Evolutionary conservation across 108 stramenopile species (phyloP).

Genomic region (Schizochytrium sp.): DNA sequence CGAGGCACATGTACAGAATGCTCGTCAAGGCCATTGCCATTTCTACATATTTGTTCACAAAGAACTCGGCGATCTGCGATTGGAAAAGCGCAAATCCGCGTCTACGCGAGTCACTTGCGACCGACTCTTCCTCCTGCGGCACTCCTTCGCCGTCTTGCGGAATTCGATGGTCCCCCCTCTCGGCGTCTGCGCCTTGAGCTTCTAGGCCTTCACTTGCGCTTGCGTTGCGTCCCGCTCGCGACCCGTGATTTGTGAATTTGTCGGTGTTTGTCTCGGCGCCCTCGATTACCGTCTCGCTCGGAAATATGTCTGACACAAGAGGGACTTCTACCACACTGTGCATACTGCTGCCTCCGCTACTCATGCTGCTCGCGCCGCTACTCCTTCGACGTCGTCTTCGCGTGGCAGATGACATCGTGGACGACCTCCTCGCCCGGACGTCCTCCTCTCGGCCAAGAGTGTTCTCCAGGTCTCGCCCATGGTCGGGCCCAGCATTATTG

Average conservation of each 20-base stretch:
- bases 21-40: not conserved
- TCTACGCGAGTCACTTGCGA: not conserved
- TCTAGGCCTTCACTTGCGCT: not conserved
- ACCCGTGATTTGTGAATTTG: not conserved
- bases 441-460: no score
- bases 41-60: not conserved
- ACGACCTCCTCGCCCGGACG: no score
- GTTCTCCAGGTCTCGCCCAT: no score
- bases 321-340: conserved; percentile 1
- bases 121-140: not conserved
- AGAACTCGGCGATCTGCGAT: not conserved
- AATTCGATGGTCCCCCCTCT: not conserved
- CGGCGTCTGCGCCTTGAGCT: not conserved
- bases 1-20: not conserved
- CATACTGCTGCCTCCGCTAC: not conserved
- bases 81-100: not conserved
- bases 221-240: not conserved
- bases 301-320: not conserved
- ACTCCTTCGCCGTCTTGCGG: not conserved
- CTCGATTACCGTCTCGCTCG: not conserved
- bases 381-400: no score
- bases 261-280: not conserved
- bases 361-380: not conserved
- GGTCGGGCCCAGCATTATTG: no score
- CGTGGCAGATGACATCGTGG: no score